Base-by-base conservation (phyloP, 2,329 filamentous ascomycete species). In the Pleoardoris graminearum region DNA sequence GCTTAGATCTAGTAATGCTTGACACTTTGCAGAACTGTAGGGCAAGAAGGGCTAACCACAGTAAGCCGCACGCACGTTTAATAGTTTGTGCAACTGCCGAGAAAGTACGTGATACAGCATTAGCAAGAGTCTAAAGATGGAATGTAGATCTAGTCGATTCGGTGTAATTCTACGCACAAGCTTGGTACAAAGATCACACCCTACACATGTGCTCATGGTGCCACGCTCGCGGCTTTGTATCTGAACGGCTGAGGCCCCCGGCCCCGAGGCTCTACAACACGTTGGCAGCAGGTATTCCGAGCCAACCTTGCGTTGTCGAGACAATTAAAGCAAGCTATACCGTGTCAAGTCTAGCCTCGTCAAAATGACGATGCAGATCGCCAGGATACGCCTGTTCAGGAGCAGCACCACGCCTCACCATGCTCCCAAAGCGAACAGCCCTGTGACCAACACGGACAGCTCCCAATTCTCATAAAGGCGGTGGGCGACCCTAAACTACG, bases 321-420 rank as follows among this genome's bases (percentile, higher is more conserved):
- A 33, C n/a, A 36, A 46, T 25, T 36, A 21, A 46, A 46, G 43
- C 43, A 46, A 16, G 33, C 44, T 47, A 37, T 47, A 10, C 44
- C 44, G 11, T 4, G 22, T 16, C 3, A 21, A 27, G 44, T 36
- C 16, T 47, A 47, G 44, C 16, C 3, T 19, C n/a, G 23, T 37
- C 32, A 30, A 38, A 47, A 47, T 37, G 44, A 45, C 21, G 33
- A 12, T 37, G 44, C 44, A 47, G 32, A 38, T 47, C 44, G 19
- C 44, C 30, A 38, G 44, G 44, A 29, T 47, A 38, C 23, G 33
- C 32, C 32, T 47, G 44, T 23, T 8, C 33, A 11, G 7, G 4
- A 29, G 19, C 44, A 16, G 44, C 44, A 47, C 33, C 44, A 47
- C 44, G 44, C 44, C 44, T 47, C 44, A 47, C 44, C 33, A 47